Evolutionary conservation across 768 basidiomycete species (phyloP).

Genomic region (Trichaptum fuscoviolaceum): DNA sequence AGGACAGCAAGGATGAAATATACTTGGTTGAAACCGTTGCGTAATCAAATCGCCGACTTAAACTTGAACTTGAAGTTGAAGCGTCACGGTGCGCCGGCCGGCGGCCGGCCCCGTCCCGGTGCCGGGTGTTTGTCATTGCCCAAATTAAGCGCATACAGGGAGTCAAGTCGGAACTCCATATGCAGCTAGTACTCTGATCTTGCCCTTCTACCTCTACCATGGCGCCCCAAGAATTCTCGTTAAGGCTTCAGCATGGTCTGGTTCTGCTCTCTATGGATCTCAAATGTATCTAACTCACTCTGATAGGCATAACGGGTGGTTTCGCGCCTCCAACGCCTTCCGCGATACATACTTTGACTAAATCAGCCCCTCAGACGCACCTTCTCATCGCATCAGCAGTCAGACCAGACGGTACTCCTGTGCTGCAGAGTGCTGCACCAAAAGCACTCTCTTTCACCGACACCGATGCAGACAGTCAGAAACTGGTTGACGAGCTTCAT

Average conservation of each 20-base stretch:
- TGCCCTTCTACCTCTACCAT: constrained; percentile 27
- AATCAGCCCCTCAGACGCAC: constrained; percentile 27
- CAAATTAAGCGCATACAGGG: not conserved
- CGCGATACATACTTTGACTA: constrained; percentile 48
- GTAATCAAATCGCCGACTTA: no score
- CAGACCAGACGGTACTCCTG: constrained; percentile 44
- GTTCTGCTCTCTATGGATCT: not conserved
- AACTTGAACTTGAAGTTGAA: no score
- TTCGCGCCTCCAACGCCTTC: constrained; percentile 64
- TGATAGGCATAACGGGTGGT: constrained; percentile 67
- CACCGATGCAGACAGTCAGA: constrained; percentile 26
- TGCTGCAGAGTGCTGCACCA: constrained; percentile 35
- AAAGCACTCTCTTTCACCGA: constrained; percentile 31
- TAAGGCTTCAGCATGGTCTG: constrained; percentile 59
- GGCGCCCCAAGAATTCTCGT: constrained; percentile 47
- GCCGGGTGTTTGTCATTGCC: not conserved
- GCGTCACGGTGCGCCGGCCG: no score
- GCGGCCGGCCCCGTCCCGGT: no score
- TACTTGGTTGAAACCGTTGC: no score
- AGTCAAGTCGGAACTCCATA: not conserved
- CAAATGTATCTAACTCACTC: not conserved
- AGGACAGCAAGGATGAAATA: no score
- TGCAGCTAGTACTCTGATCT: not conserved
- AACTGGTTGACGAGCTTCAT: constrained; percentile 54
- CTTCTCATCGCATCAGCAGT: constrained; percentile 44